phyloP scores from a whole-genome alignment of 75 land plant genomes.

The Chamaecyparis obtusa region DNA sequence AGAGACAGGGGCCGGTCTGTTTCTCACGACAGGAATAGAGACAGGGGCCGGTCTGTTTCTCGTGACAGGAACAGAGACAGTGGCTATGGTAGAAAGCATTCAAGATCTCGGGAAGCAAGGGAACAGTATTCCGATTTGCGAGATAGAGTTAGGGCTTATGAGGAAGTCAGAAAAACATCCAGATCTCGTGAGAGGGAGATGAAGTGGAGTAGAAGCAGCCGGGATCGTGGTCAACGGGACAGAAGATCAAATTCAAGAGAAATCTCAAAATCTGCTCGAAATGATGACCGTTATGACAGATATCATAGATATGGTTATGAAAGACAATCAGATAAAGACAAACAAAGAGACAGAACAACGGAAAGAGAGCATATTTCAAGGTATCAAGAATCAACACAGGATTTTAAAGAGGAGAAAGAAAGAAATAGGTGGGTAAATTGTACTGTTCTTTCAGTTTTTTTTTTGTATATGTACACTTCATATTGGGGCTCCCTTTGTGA shows the following conservation, averaged over 20 bases:
- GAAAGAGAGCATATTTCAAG: neutral
- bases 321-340: slow-evolving; percentile 5
- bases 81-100: neutral
- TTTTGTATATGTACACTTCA: neutral
- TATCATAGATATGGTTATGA: slow-evolving; percentile 1
- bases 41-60: slow-evolving; percentile 7
- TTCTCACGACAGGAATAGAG: slow-evolving; percentile 14
- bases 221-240: slow-evolving; percentile 1
- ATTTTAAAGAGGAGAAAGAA: slow-evolving; percentile 11
- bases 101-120: slow-evolving; percentile 9
- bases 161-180: neutral
- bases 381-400: neutral
- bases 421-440: slow-evolving; percentile 22
- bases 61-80: slow-evolving; percentile 21
- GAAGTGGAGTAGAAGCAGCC: slow-evolving; percentile 7
- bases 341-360: neutral
- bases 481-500: neutral
- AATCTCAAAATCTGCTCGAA: slow-evolving; percentile 1
- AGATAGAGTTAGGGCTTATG: neutral
- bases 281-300: neutral
- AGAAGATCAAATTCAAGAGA: slow-evolving; percentile 10
- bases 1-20: slow-evolving; percentile 1
- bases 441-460: neutral
- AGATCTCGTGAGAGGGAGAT: slow-evolving; percentile 16
- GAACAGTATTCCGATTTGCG: neutral